Conservation (phyloP, 352 stramenopile species). For the Poterioochromonas sp. region DNA sequence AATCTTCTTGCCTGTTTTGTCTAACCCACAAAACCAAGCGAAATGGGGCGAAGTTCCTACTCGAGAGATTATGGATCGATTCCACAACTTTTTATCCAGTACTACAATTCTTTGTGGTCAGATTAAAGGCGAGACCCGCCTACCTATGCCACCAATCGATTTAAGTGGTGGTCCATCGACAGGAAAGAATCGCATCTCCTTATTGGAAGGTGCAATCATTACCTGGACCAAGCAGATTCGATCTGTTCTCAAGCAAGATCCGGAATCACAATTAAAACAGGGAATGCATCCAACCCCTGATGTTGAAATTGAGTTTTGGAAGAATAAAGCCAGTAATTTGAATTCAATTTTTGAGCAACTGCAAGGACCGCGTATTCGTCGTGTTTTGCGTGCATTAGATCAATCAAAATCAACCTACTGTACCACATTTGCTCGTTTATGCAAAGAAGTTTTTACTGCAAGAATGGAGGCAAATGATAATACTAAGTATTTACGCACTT, state of each 20-base stretch:
- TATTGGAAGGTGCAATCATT: constrained; percentile 93
- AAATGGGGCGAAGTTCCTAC: constrained; percentile 90
- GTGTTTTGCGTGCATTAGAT: constrained; percentile 86
- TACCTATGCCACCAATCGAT: constrained; percentile 80
- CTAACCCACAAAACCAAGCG: constrained; percentile 84
- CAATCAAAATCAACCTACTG: constrained; percentile 88
- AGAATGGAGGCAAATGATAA: constrained; percentile 95
- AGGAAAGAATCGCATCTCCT: constrained; percentile 80
- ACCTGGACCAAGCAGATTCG: constrained; percentile 91
- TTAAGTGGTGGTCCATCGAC: constrained; percentile 46
- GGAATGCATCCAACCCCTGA: constrained; percentile 90
- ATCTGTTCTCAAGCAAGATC: constrained; percentile 93
- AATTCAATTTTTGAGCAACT: constrained; percentile 83
- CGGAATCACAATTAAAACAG: constrained; percentile 86
- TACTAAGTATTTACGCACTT: constrained; percentile 88
- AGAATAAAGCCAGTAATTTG: constrained; percentile 78
- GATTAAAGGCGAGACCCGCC: constrained; percentile 89
- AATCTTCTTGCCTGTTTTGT: constrained; percentile 87
- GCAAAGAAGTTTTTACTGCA: constrained; percentile 91
- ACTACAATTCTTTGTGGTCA: constrained; percentile 90
- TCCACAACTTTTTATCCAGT: constrained; percentile 89
- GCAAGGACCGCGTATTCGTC: constrained; percentile 78
- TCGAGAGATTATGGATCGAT: constrained; percentile 90
- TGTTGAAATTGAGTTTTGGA: constrained; percentile 95
- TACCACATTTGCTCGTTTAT: constrained; percentile 59